Conservation (phyloP, 768 basidiomycete genomes). For the Tephrocybe sp. region DNA sequence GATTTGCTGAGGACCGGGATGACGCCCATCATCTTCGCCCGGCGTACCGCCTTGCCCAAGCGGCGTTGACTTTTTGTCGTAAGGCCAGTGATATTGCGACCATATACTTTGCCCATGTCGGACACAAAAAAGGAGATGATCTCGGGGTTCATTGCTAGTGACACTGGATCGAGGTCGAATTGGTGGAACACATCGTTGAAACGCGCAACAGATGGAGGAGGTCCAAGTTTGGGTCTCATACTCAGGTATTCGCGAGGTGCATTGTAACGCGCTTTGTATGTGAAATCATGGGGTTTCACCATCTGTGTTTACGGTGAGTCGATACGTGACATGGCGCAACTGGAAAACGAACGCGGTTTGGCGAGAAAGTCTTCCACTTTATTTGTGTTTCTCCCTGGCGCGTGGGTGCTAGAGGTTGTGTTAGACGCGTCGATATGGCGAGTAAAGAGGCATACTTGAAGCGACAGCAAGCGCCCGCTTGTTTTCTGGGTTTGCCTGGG, state of each 20-base stretch:
- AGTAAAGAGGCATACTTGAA: no score
- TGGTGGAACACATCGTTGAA: conserved; percentile 69
- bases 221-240: conserved; percentile 51
- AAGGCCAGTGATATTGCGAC: conserved; percentile 67
- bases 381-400: background rate
- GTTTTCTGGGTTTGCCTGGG: no score
- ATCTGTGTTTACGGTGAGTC: conserved; percentile 10
- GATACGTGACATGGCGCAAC: background rate
- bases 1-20: conserved; percentile 56
- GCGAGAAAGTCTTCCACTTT: conserved; percentile 23
- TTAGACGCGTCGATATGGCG: background rate
- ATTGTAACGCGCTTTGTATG: conserved; percentile 29
- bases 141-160: conserved; percentile 60
- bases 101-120: conserved; percentile 79
- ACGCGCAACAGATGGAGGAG: conserved; percentile 52
- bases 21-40: conserved; percentile 91
- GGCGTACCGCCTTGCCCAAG: conserved; percentile 80
- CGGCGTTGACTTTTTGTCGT: conserved; percentile 79
- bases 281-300: conserved; percentile 26
- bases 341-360: conserved; percentile 20
- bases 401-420: background rate
- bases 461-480: background rate
- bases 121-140: conserved; percentile 62
- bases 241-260: conserved; percentile 13
- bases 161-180: conserved; percentile 70